phyloP scores from a whole-genome alignment of 257 asterid species.

The Linaria vulgaris region DNA sequence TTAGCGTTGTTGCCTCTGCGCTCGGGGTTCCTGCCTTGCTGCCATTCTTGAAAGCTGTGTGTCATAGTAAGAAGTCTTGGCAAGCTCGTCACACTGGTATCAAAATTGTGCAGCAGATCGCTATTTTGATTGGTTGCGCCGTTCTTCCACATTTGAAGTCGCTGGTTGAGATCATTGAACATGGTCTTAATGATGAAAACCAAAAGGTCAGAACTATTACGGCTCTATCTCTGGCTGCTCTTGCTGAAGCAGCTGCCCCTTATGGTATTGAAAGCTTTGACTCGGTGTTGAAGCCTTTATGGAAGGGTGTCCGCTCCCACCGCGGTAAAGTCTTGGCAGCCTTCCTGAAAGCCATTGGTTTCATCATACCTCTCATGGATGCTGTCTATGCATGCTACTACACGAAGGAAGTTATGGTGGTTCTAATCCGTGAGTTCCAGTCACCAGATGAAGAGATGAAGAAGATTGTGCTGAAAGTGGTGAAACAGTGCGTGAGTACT shows the following conservation, averaged over 20 bases:
- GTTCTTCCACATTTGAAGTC: conserved; percentile 91
- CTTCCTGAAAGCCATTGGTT: conserved; percentile 84
- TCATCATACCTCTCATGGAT: conserved; percentile 94
- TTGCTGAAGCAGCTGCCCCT: conserved; percentile 95
- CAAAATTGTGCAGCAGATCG: conserved; percentile 93
- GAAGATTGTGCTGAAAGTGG: conserved; percentile 91
- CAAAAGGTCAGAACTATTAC: conserved; percentile 90
- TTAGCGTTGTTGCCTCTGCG: conserved; percentile 94
- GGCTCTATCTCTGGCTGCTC: conserved; percentile 88
- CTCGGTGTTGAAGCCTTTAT: conserved; percentile 85
- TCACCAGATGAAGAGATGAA: conserved; percentile 97
- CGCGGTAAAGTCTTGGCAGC: conserved; percentile 98
- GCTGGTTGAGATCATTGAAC: conserved; percentile 86
- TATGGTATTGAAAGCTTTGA: conserved; percentile 94
- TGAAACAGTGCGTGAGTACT: conserved; percentile 91
- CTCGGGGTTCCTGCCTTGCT: conserved; percentile 87
- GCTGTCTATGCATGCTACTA: conserved; percentile 89
- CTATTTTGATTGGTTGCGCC: conserved; percentile 85
- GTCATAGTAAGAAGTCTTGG: conserved; percentile 97
- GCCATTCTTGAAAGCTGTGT: conserved; percentile 86
- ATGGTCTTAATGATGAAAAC: conserved; percentile 88
- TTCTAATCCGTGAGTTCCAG: conserved; percentile 86
- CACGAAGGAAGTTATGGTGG: conserved; percentile 87
- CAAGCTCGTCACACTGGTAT: conserved; percentile 99
- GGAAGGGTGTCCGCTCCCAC: conserved; percentile 91